Evolutionary conservation across 2,329 filamentous ascomycete species (phyloP).

Genomic region (Aspergillus sergii): DNA sequence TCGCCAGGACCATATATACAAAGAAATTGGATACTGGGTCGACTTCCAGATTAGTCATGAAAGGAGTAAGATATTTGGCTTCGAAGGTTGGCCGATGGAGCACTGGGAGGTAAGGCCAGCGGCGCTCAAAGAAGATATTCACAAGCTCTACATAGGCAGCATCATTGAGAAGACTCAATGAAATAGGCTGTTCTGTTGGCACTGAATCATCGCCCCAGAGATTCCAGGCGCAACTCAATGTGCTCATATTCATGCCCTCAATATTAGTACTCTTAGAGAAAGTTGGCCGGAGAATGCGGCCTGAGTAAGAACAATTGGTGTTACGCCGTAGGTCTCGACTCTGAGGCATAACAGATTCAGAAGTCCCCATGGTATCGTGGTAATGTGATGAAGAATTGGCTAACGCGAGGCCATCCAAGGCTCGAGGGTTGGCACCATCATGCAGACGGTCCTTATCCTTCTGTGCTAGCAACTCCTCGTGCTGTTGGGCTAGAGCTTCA

Average conservation of each 20-base stretch:
- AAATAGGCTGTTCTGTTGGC: background rate
- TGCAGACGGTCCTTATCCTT: background rate
- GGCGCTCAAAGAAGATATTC: conserved; percentile 26
- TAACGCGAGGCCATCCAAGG: background rate
- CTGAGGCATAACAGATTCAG: no score
- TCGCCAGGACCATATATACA: conserved; percentile 27
- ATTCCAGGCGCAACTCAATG: conserved; percentile 19
- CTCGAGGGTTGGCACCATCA: background rate
- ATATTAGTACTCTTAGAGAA: background rate
- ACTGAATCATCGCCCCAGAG: conserved; percentile 13
- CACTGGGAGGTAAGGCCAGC: conserved; percentile 30
- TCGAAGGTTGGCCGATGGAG: conserved; percentile 19
- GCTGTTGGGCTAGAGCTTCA: no score
- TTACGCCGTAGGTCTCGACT: no score
- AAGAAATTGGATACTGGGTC: conserved; percentile 17
- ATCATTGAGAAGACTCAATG: background rate
- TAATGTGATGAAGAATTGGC: background rate
- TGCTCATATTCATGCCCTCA: conserved; percentile 5
- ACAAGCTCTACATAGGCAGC: conserved; percentile 11
- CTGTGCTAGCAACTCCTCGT: background rate
- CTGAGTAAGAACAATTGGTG: no score
- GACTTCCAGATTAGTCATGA: no score
- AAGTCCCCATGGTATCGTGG: no score
- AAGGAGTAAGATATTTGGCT: no score
- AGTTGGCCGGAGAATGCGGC: no score